Base-by-base conservation (phyloP, 371 early-diverging fungal genomes). In the Zopfochytrium polystomum region DNA sequence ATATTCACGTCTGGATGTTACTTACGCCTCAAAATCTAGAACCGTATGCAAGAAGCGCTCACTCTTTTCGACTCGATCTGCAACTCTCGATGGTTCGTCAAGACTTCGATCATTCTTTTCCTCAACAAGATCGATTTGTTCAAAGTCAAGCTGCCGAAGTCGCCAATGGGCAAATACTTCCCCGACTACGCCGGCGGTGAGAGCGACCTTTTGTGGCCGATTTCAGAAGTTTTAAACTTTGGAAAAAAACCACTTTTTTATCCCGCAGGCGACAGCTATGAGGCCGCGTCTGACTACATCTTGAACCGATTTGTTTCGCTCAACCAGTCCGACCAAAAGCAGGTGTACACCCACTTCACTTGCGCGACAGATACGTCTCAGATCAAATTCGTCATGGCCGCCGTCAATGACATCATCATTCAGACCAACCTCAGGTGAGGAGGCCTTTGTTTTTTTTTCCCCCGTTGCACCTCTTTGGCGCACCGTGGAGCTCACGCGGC, bases 321-420 rank as follows among this genome's bases (percentile, higher is more conserved):
- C 20, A 65, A 65, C 45, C 66, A 65, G 33, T 53, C 45, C 18
- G 66, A 65, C 50, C 48, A 59, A 26, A 65, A 65, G 46, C 59
- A 59, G 35, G 55, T 65, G 2, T 65, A 65, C 59, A 57, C 59
- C 13, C 66, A 65, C 48, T 65, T 65, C 60, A 65, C 66, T 22
- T 95, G 95, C 68, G 97, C 97, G 2, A 96, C 97, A 7, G 97
- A 96, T 76, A 96, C 97, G 18, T 85, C 86, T 38, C 95, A 96
- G 76, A 92, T 96, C 68, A 90, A 90, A 57, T 73, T 73, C 52
- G 97, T 96, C 65, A 92, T 93, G 92, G 88, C 91, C 6, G 92
- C 95, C 22, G 92, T 95, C 47, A 95, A 92, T 67, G 95, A 96
- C 72, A 96, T 95, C 72, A 91, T 97, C 34, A 42, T 65, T 23